These are phyloP conservation scores for Elasticomyces elasticus DNA, from an alignment of 495 filamentous ascomycete genomes.

Conservation along the genomic window DNA sequence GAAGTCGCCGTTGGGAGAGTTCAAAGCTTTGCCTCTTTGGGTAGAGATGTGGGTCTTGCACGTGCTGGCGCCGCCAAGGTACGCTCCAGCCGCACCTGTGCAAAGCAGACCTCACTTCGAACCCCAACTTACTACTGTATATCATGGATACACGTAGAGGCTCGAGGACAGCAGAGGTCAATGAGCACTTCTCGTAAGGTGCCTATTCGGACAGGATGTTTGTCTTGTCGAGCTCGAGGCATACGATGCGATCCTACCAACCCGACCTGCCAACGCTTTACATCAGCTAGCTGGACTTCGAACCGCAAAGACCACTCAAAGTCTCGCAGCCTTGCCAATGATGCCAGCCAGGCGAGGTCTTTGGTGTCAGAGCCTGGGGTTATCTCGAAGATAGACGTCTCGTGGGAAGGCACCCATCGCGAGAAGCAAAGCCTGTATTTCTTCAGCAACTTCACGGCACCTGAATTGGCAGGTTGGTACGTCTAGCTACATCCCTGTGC, in stretches of 20 bases:
- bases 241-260: background rate
- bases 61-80: too few species aligned
- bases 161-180: background rate
- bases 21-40: too few species aligned
- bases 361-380: background rate
- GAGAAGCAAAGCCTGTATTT: conserved; percentile 3
- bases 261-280: background rate
- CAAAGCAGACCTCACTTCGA: too few species aligned
- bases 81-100: too few species aligned
- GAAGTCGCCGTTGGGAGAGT: too few species aligned
- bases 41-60: too few species aligned
- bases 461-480: background rate
- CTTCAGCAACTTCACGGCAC: background rate
- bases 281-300: background rate
- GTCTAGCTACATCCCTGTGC: background rate
- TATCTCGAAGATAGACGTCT: background rate
- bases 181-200: background rate
- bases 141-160: too few species aligned
- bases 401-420: conserved; percentile 1
- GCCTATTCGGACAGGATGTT: background rate
- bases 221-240: background rate
- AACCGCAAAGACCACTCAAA: background rate
- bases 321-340: too few species aligned
- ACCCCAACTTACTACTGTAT: too few species aligned
- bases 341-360: too few species aligned